A percentile compares a stretch with the other conserved stretches of the same genome.
Evolutionary conservation across 2,329 filamentous ascomycete species (phyloP).

Genomic region (Ascochyta lentis): DNA sequence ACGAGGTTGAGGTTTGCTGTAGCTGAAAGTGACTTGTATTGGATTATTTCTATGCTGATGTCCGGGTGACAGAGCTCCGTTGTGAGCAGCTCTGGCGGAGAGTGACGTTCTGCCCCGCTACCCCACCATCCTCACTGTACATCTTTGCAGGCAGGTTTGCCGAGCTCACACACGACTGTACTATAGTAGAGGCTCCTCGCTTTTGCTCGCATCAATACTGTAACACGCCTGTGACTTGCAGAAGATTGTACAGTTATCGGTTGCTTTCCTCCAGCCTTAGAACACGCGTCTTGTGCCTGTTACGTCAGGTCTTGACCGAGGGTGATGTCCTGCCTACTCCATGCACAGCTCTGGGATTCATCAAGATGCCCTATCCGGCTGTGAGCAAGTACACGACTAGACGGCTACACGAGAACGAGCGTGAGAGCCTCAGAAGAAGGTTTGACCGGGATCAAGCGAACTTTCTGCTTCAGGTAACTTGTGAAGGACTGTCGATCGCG

Average conservation of each 20-base stretch:
- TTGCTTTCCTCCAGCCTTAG: too few species aligned
- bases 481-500: not conserved
- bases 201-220: too few species aligned
- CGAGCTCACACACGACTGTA: not conserved
- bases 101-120: constrained; percentile 14
- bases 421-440: not conserved
- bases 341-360: too few species aligned
- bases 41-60: constrained; percentile 9
- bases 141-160: constrained; percentile 2
- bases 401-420: not conserved
- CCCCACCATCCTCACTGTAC: constrained; percentile 5
- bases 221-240: too few species aligned
- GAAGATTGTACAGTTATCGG: too few species aligned
- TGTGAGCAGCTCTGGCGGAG: constrained; percentile 5
- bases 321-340: too few species aligned
- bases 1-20: not conserved
- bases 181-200: not conserved
- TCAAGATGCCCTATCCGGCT: too few species aligned
- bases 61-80: constrained; percentile 18
- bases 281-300: too few species aligned
- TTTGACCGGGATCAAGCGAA: not conserved
- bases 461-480: constrained; percentile 4
- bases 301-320: too few species aligned
- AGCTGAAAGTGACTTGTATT: not conserved
- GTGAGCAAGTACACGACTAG: not conserved